Evolutionary conservation across 345 rosid species (phyloP), one percentile per base, ranked within the genome.

Genomic region (Populus simonii): DNA sequence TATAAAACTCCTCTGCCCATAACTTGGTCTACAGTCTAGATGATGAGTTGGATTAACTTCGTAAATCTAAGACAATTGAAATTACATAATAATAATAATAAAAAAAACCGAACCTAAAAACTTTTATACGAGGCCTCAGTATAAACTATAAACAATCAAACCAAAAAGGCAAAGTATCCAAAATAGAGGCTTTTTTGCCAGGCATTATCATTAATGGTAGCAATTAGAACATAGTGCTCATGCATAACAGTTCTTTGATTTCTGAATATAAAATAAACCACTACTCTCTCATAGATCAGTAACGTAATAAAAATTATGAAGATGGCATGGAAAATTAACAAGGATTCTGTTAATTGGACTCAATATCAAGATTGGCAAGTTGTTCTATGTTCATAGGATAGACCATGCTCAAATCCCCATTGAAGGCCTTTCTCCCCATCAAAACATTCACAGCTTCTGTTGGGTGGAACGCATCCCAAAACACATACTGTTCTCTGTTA

Each of bases 401-500:
- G 31, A 87, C 93, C 3, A 85, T n/a, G 47, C 80, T 82, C 5
- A 66, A 59, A 51, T 90, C 94, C 7, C 97, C 98, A 17, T 85
- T 87, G 84, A 92, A 90, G 4, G 97, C 95, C 66, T 86, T 89
- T 73, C 86, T 89, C 1, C 88, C 97, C 93, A 92, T 88, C 7
- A 92, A 65, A 35, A 93, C 82, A 77, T 96, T 96, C 51, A 96
- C 98, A n/a, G 90, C 86, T 86, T 92, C 86, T n/a, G 97, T 96
- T 20, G 97, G 99, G 82, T 96, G 97, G 70, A 93, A 96, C 11
- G 99, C 99, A 65, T 96, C 99, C 99, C 99, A 96, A 74, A 96
- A 96, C 2, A 96, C 76, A 63, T 91, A 96, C 31, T 87, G 85
- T 12, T 90, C 89, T 72, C 99, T 78, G 49, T 96, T 80, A 0